phyloP scores from a whole-genome alignment of 306 rosid genomes.

The Carpinus fangiana region DNA sequence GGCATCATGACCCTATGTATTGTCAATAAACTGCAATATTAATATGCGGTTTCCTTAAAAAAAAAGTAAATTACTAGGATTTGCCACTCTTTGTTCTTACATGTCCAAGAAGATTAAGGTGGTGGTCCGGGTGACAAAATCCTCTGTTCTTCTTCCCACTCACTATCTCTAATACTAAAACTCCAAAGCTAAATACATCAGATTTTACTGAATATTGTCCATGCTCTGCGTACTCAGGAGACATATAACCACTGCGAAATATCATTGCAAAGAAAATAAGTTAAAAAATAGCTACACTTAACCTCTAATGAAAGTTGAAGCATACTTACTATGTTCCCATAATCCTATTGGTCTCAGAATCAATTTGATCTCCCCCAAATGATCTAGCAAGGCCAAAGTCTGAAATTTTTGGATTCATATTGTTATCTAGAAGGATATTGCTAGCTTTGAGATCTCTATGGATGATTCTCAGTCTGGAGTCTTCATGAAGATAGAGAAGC shows the following conservation, averaged over 20 bases:
- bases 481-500: conserved; percentile 36
- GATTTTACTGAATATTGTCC: conserved; percentile 46
- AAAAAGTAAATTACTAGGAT: neutral
- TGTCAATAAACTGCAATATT: no score
- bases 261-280: neutral
- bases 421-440: conserved; percentile 47
- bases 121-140: conserved; percentile 30
- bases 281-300: neutral
- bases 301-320: neutral
- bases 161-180: conserved; percentile 46
- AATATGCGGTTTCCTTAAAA: neutral
- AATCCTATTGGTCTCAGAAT: conserved; percentile 44
- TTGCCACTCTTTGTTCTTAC: conserved; percentile 17
- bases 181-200: conserved; percentile 54
- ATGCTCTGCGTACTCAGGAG: conserved; percentile 43
- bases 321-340: conserved; percentile 56
- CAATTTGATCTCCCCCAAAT: conserved; percentile 44
- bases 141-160: conserved; percentile 51
- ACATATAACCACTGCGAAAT: conserved; percentile 47
- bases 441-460: conserved; percentile 54
- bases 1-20: neutral
- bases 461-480: conserved; percentile 33
- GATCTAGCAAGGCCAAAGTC: conserved; percentile 60
- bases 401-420: conserved; percentile 60
- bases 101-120: conserved; percentile 51